Evolutionary conservation across 2,329 filamentous ascomycete genomes (phyloP).

Genomic region (Phialemoniopsis sp.): DNA sequence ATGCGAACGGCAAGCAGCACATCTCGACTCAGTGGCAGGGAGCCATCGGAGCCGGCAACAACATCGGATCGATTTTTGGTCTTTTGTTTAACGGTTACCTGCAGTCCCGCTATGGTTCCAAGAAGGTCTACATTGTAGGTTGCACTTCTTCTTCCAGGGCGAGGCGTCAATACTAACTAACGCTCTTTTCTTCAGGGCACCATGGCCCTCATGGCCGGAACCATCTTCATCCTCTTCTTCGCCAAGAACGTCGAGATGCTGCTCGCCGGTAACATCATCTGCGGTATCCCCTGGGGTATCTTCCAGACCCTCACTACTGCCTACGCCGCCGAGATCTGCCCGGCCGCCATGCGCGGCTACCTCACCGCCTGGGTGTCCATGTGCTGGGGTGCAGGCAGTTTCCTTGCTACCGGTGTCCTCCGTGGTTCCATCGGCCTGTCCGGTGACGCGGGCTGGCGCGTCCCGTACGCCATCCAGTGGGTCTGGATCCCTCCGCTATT

Average conservation of each 20-base stretch:
- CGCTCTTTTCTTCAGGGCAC: too few relatives aligned
- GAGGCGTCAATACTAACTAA: too few relatives aligned
- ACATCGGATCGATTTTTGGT: conserved; percentile 45
- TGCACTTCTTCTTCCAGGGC: too few relatives aligned
- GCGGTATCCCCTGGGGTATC: conserved; percentile 36
- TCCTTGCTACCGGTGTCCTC: conserved; percentile 34
- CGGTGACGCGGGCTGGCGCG: conserved; percentile 26
- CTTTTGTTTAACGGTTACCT: conserved; percentile 40
- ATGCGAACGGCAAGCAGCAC: conserved; percentile 23
- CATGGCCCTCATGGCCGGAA: conserved; percentile 11
- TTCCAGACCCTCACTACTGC: conserved; percentile 36
- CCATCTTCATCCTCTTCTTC: not conserved
- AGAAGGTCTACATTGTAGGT: conserved; percentile 32
- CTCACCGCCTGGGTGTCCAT: conserved; percentile 38
- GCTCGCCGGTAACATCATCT: conserved; percentile 18
- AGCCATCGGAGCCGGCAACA: conserved; percentile 28
- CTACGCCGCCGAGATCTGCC: conserved; percentile 37
- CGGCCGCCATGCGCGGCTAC: conserved; percentile 33
- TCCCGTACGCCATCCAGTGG: conserved; percentile 29
- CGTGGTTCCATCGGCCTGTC: conserved; percentile 26
- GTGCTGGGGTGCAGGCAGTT: conserved; percentile 36
- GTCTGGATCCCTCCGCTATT: conserved; percentile 28
- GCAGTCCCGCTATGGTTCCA: conserved; percentile 18
- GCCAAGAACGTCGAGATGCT: too few relatives aligned
- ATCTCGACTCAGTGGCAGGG: conserved; percentile 46